Base-by-base conservation (phyloP, 108 stramenopile genomes). In the Skeletonema menzelii region DNA sequence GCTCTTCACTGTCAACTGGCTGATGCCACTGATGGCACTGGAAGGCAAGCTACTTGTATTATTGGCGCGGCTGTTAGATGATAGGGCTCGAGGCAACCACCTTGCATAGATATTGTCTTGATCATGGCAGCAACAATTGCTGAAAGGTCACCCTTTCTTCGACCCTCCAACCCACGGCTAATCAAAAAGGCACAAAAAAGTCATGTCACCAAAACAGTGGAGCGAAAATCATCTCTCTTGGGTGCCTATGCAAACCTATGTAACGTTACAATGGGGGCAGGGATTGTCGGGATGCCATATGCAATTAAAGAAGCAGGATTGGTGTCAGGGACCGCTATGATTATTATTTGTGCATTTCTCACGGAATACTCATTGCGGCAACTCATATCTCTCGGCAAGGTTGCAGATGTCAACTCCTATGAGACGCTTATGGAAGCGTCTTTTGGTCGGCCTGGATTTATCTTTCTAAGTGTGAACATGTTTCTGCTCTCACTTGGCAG, bases 261-360 rank as follows among this genome's bases (percentile, higher is more conserved):
- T 53, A 92, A 91, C 83, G 82, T 86, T 8, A 93, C 91, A 32
- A 86, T 96, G 44, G 95, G 95, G n/a, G 75, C 80, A 6, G 95
- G 95, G 10, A 96, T 96, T 67, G 90, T 96, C 14, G 95, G 93
- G n/a, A 73, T 96, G 69, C 83, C 83, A 8, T 80, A 72, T 55
- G 83, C 83, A 17, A 55, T 84, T 10, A 75, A 75, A 59, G 68
- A 83, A 65, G 56, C 76, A 19, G 82, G 82, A 20, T 22, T 78
- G 24, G 59, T 79, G 7, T n/a, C 73, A n/a, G 82, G 82, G 3
- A 19, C 44, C 10, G 38, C 67, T 15, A 78, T 78, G 77, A 67
- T 78, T 34, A 19, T 78, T 13, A n/a, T 72, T 13, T 73, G 72
- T 34, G 77, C 71, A 42, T 37, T 67, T 11, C 56, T 78, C 57